Conservation (phyloP, 2,329 filamentous ascomycete species). For the Talaromyces atroroseus region DNA sequence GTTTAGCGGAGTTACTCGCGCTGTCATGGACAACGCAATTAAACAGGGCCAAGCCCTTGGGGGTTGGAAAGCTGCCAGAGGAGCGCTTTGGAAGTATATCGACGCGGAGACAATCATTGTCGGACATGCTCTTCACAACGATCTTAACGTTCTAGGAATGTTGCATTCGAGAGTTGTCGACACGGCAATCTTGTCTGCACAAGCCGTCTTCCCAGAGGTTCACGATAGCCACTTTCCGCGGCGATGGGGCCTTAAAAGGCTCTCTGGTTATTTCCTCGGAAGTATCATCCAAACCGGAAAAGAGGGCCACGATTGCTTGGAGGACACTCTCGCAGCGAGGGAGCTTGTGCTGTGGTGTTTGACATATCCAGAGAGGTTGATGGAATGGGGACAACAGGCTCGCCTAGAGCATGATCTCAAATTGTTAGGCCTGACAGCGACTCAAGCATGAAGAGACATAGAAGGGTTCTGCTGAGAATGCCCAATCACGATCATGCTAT, state of each 20-base stretch:
- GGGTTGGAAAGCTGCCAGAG: conserved; percentile 42
- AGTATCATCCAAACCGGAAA: conserved; percentile 30
- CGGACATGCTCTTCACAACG: conserved; percentile 44
- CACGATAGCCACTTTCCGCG: conserved; percentile 4
- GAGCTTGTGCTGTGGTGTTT: conserved; percentile 46
- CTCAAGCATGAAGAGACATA: not conserved
- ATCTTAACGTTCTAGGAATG: conserved; percentile 42
- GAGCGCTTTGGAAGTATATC: conserved; percentile 37
- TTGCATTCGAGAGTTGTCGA: conserved; percentile 43
- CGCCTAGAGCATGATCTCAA: not conserved
- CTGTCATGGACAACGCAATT: conserved; percentile 28
- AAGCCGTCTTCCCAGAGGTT: conserved; percentile 20
- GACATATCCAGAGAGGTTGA: conserved; percentile 33
- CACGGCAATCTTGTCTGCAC: conserved; percentile 36
- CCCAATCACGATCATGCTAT: not conserved
- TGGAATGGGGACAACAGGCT: conserved; percentile 26
- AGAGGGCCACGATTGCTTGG: conserved; percentile 44
- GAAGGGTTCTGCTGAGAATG: not conserved
- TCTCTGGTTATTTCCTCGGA: conserved; percentile 29
- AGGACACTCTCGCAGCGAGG: conserved; percentile 47
- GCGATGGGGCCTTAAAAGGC: not conserved
- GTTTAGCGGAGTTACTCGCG: conserved; percentile 36
- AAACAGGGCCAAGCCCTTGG: conserved; percentile 26
- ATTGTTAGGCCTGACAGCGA: not conserved
- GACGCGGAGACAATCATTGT: conserved; percentile 44